A percentile compares a stretch with the other conserved stretches of the same genome.
These are phyloP conservation scores for Pythium aquatile DNA, from an alignment of 352 stramenopile species.

Conservation along the genomic window DNA sequence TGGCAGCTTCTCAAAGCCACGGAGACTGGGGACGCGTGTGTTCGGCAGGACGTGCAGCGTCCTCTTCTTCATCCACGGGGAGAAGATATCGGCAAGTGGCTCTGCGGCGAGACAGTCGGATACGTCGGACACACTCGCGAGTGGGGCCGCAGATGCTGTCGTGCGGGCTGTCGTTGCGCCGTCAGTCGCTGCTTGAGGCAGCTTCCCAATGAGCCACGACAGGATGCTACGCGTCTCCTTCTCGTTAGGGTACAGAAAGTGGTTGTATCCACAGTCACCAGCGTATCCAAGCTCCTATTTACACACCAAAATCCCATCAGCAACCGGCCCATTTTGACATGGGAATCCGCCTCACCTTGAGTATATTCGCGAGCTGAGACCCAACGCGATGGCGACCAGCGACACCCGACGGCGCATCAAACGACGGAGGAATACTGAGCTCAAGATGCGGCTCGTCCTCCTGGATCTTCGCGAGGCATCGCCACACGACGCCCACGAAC, in stretches of 20 bases:
- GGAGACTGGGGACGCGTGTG: constrained; percentile 31
- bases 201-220: constrained; percentile 77
- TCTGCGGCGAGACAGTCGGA: constrained; percentile 12
- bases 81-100: constrained; percentile 36
- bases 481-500: constrained; percentile 47
- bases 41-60: constrained; percentile 50
- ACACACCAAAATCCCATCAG: not conserved
- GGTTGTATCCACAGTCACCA: constrained; percentile 86
- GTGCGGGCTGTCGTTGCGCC: not conserved
- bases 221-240: constrained; percentile 79
- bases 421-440: constrained; percentile 29
- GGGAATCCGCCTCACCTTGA: constrained; percentile 50
- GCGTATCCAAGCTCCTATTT: constrained; percentile 71
- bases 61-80: constrained; percentile 47
- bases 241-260: constrained; percentile 87
- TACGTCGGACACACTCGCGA: not conserved
- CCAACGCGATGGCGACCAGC: constrained; percentile 73
- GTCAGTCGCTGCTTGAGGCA: constrained; percentile 31
- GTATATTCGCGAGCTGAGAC: constrained; percentile 60
- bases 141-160: not conserved
- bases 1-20: constrained; percentile 50
- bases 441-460: constrained; percentile 21
- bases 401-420: constrained; percentile 45
- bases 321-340: not conserved
- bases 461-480: constrained; percentile 44